Base-by-base conservation (phyloP, 345 rosid genomes). In the Alliaria petiolata region DNA sequence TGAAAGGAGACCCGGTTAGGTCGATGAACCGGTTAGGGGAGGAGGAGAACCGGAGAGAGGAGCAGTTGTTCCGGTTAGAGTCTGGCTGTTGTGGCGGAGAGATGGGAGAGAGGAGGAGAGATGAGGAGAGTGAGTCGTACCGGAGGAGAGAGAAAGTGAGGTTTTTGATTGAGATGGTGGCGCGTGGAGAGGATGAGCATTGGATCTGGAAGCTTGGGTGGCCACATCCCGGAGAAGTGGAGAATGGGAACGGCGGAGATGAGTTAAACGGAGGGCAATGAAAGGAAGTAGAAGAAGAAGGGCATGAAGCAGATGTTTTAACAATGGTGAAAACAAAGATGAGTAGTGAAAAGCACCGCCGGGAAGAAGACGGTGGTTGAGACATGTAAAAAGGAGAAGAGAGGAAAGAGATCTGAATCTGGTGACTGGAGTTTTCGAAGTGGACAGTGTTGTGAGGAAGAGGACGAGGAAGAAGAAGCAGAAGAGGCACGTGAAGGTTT, bases 151-250 rank as follows among this genome's bases (percentile, higher is more conserved):
- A 54, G 69, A 89, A 90, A 49, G 93, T 65, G 69, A 87, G 63
- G 69, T 82, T 79, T 75, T 88, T 85, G 36, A 92, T 79, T 74
- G 91, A 72, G 81, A 92, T 71, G 59, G 69, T 67, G 40, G 98
- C 81, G 81, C 65, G 79, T 22, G 96, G 85, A 8, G 82, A 71
- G 7, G 85, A 71, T 5, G 85, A 69, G 85, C 98, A 93, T 70
- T 82, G 84, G 67, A 93, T 74, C 45, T 75, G 84, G 80, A 93
- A 93, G 25, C 78, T 70, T 1, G 98, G 98, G 71, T 93, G 98
- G 57, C 97, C 97, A 52, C 90, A 84, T 12, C 97, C 96, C 0
- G 88, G 81, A 3, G 86, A 75, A 1, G 79, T 17, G 4, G 98
- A 93, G 86, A 89, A 93, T 5, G 98, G 96, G 67, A 78, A 88